Evolutionary conservation across 1,139 yeast genomes (phyloP), one percentile per base, ranked within the genome.

Genomic region (Scheffersomyces lignicola): DNA sequence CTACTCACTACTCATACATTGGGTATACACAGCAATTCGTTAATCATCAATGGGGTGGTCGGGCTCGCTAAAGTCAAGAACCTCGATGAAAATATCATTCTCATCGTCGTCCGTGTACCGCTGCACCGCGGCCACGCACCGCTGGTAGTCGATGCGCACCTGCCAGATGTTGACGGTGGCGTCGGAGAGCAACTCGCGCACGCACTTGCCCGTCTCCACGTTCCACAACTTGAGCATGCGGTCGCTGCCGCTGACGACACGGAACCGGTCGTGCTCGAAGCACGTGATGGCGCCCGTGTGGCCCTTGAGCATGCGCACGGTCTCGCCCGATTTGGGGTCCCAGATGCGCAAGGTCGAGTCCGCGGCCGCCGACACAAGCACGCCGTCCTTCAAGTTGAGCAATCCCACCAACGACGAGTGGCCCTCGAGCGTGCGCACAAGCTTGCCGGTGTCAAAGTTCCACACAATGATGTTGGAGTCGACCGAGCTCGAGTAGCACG

Each of bases 301-400:
- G 16, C 95, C 96, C 45, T 85, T 82, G 25, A 92, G 73, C 39
- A 84, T 83, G 55, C 81, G 79, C 41, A 73, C 62, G 38, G 80
- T 73, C 27, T 76, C 75, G 16, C 96, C 95, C 5, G 80, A 76
- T 20, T 76, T 77, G 1, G 97, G 94, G 54, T 92, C 84, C 98
- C 98, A 92, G 2, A 92, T 83, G 33, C 97, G 72, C 30, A 92
- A 69, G 0, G 97, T 83, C 1, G 95, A 79, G 56, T 92, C 98
- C 0, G 97, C 97, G 1, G 97, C 97, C 0, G 97, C 98, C 25
- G 95, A 84, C 2, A 92, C 96, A n/a, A 92, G 69, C 28, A 80
- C 80, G 14, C 83, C 80, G 28, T 85, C 81, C 7, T 88, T 82
- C 16, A 90, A 71, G 31, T 86, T 89, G 22, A 94, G 69, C 15